These are phyloP conservation scores for Aspergillus homomorphus DNA, from an alignment of 495 filamentous ascomycete genomes.

Conservation along the genomic window DNA sequence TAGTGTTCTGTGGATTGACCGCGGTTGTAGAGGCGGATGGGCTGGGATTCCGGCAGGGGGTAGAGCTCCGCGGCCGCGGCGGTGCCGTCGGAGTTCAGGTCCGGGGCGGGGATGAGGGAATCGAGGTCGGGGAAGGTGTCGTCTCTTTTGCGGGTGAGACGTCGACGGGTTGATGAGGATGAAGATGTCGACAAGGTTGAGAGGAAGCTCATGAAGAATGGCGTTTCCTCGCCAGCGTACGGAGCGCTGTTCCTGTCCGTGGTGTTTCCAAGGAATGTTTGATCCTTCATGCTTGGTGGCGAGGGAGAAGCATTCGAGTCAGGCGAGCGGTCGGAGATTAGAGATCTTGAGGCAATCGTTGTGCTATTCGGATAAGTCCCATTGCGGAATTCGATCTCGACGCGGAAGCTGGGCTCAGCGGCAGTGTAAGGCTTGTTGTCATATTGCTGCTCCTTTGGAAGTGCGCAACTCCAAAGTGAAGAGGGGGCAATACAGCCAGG, in stretches of 20 bases:
- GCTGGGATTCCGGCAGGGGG: constrained; percentile 68
- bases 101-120: constrained; percentile 57
- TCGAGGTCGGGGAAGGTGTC: constrained; percentile 47
- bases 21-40: constrained; percentile 80
- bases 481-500: constrained; percentile 65
- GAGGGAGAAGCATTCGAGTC: constrained; percentile 48
- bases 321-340: not conserved
- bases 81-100: constrained; percentile 61
- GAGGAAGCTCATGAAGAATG: constrained; percentile 50
- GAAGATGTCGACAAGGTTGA: constrained; percentile 17
- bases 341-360: constrained; percentile 17
- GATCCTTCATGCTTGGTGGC: constrained; percentile 64
- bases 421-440: constrained; percentile 56
- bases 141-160: constrained; percentile 24
- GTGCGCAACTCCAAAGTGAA: constrained; percentile 76
- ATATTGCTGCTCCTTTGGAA: constrained; percentile 71
- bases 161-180: constrained; percentile 22
- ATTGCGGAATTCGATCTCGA: constrained; percentile 79
- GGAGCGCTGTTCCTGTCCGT: constrained; percentile 67
- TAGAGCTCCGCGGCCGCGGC: constrained; percentile 66
- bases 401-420: constrained; percentile 69
- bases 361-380: constrained; percentile 51
- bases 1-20: constrained; percentile 80
- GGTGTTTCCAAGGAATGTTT: constrained; percentile 76
- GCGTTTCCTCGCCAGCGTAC: constrained; percentile 50